Evolutionary conservation across 1,284 basidiomycete species (phyloP), one percentile per base, ranked within the genome.

Genomic region (Cryptococcus sp.): DNA sequence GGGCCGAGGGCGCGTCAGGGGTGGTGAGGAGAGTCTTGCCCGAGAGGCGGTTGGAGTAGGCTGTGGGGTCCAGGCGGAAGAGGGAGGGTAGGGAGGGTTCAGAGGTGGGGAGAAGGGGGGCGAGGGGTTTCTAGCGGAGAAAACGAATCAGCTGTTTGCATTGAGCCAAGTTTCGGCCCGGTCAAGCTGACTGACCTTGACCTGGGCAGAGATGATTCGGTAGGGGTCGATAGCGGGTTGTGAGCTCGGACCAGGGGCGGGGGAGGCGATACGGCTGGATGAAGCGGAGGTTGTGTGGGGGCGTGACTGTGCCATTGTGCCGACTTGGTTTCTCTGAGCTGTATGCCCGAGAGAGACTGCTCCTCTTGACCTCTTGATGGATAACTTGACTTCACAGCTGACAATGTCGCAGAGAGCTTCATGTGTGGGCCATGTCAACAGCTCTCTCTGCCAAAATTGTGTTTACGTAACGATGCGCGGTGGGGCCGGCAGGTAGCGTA

Each of bases 1-100:
- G 40, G n/a, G 28, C 20, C 4, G 53, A 49, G 24, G 40, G 23
- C 3, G 42, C 40, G 49, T 53, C 50, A 16, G 49, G 43, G 7
- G 49, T 53, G 21, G 68, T 64, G 8, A 70, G 55, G 13, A 72
- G 53, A 4, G 62, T 69, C 60, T 75, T 75, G 52, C 67, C 68
- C 9, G 55, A 55, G n/a, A 75, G 46, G 24, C 71, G 61, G 11
- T 66, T 44, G 8, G 58, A 52, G 57, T 68, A 72, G 7, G 66
- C 65, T 15, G 39, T 40, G 11, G 56, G 55, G 43, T 67, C 64
- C 38, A 72, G 53, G 3, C 36, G 50, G 24, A 73, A 58, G 15
- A 73, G 55, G 2, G 56, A 24, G 7, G 67, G 58, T 5, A 63
- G 61, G 33, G 52, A 43, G 16, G 59, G 59, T 11, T 40, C n/a